Evolutionary conservation across 148 eudicot genomes (phyloP), one percentile per base, ranked within the genome.

Genomic region (Vaccinium macrocarpon): DNA sequence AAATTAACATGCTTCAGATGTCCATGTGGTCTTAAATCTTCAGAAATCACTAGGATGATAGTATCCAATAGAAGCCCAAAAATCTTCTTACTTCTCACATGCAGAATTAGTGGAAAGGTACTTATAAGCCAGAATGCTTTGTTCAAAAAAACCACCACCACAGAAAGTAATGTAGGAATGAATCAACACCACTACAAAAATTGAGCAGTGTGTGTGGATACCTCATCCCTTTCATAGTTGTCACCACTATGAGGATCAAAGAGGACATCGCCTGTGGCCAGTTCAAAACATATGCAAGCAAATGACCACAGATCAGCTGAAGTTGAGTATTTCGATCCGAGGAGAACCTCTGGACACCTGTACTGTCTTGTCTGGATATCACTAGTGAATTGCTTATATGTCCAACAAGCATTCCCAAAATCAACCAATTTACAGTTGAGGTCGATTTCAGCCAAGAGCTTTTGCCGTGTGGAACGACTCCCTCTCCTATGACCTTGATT

Each of bases 281-380:
- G 93, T 93, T 96, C 99, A 89, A 96, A 96, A 89, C 97, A 94
- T 82, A 95, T 95, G 92, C 99, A 96, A 78, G 99, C 99, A 91
- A 95, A 91, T 50, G 99, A 96, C 99, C 99, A 96, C 61, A 96
- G 79, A 86, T 96, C 99, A 29, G 98, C 99, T 23, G 97, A 87
- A 59, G 96, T 92, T 29, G 99, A 95, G 87, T 96, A 96, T 83
- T 92, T 96, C 14, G 97, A 92, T 80, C 98, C 98, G 77, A 96
- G 91, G 77, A 96, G 89, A 81, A 96, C 98, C 88, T 94, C 99
- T 6, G 99, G 99, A 85, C 95, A 91, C 85, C 99, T 93, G 83
- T 96, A 96, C 80, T 96, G 99, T 87, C 99, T 91, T 52, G 99
- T 96, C 87, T 96, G 99, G 53, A 96, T 93, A 86, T 96, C 99